Base-by-base conservation (phyloP, 768 basidiomycete genomes). In the Candolleomyces eurysporus region DNA sequence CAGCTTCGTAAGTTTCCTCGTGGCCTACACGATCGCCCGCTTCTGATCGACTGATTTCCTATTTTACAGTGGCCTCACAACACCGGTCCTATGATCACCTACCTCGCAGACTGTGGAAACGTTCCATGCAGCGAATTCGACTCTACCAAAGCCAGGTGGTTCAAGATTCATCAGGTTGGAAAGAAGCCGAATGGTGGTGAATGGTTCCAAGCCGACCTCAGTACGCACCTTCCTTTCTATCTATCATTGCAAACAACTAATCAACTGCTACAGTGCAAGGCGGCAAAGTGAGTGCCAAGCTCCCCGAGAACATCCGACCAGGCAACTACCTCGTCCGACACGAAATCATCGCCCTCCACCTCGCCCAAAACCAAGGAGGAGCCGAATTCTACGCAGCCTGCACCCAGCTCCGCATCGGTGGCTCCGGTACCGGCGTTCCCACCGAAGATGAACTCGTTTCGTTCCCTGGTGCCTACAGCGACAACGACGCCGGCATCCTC, bases 361-460 rank as follows among this genome's bases (percentile, higher is more conserved):
- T 86, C 50, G 90, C 81, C 6, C 77, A 68, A n/a, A 64, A 67
- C 2, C 10, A 68, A 17, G 85, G 86, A 5, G 89, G 88, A 19
- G 91, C 89, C 0, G 91, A 94, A 73, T 93, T 92, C 73, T 94
- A 94, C 70, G 86, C 89, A 0, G 82, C 84, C 30, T 94, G 91
- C 71, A 78, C 82, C 3, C 82, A 87, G 72, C 69, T 89, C 63
- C 74, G 69, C 43, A 71, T 92, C 42, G 73, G 78, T 2, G 89
- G 90, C 11, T 79, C 75, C 55, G 79, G 79, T 49, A 79, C 78
- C 1, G 86, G 82, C 14, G 69, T 63, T 1, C 86, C 88, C 3
- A 66, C 69, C 0, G 22, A 72, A 4, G 72, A 67, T 61, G 83
- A 87, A 53, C 83, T 85, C 39, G 89, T 89, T 45, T 77, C 73